Conservation (phyloP, 2,329 filamentous ascomycete species). For the Ascomycota sp. region DNA sequence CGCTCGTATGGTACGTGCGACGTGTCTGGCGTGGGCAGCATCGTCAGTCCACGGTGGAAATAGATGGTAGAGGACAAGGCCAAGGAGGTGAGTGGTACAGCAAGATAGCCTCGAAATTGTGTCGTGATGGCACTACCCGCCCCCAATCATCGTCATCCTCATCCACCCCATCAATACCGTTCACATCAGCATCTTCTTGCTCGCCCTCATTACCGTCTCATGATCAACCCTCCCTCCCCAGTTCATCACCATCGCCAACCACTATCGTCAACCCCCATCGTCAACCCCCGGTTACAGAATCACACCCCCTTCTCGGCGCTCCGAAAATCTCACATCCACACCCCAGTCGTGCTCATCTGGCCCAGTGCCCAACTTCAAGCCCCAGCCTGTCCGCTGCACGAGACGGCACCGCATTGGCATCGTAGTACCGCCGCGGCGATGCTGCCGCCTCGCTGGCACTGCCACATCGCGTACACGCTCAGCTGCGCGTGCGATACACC, state of each 20-base stretch:
- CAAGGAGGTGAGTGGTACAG: no score
- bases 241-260: background rate
- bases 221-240: no score
- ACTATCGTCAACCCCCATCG: background rate
- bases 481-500: constrained; percentile 14
- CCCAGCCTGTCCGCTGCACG: constrained; percentile 21
- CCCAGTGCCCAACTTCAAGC: constrained; percentile 26
- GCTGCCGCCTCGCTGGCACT: no score
- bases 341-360: constrained; percentile 18
- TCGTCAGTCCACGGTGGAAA: no score
- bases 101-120: no score
- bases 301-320: no score
- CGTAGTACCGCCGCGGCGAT: no score
- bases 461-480: constrained; percentile 22
- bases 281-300: background rate
- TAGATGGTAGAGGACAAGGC: no score
- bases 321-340: constrained; percentile 11
- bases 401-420: constrained; percentile 26
- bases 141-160: background rate
- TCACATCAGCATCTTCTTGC: no score
- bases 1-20: constrained; percentile 75
- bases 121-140: background rate
- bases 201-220: no score
- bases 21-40: constrained; percentile 89
- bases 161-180: no score